Evolutionary conservation across 2,329 filamentous ascomycete genomes (phyloP).

Genomic region (Helminthosporium solani): DNA sequence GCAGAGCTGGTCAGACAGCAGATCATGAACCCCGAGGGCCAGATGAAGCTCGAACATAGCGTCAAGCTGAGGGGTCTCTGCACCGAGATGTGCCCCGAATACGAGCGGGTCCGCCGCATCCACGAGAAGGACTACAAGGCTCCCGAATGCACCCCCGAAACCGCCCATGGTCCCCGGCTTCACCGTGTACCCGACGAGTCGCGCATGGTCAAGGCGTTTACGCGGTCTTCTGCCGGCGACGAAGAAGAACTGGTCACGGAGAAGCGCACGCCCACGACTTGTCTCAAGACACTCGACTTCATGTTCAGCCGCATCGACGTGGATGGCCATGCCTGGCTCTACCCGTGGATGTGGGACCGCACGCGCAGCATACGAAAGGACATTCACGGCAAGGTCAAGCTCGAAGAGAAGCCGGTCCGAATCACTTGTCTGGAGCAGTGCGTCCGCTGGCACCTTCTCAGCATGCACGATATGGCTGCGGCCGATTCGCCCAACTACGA

Average conservation of each 20-base stretch:
- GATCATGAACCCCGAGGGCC: conserved; percentile 55
- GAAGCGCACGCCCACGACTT: conserved; percentile 56
- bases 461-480: conserved; percentile 56
- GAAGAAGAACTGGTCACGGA: conserved; percentile 65
- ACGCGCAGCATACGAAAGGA: conserved; percentile 66
- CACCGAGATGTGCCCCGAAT: conserved; percentile 65
- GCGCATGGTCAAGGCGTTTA: conserved; percentile 65
- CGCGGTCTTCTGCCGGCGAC: conserved; percentile 62
- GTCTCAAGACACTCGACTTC: conserved; percentile 48
- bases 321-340: conserved; percentile 51
- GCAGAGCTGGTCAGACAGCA: conserved; percentile 42
- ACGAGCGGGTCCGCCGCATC: conserved; percentile 62
- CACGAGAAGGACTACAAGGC: conserved; percentile 62
- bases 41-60: conserved; percentile 59
- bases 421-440: conserved; percentile 64
- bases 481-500: conserved; percentile 50
- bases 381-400: conserved; percentile 58
- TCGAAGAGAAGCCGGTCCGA: conserved; percentile 55
- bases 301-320: conserved; percentile 52
- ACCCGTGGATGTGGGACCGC: conserved; percentile 66
- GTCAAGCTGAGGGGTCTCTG: conserved; percentile 64
- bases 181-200: conserved; percentile 49
- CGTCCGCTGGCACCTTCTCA: conserved; percentile 63
- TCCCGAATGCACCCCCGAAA: conserved; percentile 53
- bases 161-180: conserved; percentile 23